Percentiles rank a stretch among this genome's conserved stretches.
These are phyloP conservation scores for Eucalyptus globulus DNA, from an alignment of 345 rosid genomes.

Conservation along the genomic window DNA sequence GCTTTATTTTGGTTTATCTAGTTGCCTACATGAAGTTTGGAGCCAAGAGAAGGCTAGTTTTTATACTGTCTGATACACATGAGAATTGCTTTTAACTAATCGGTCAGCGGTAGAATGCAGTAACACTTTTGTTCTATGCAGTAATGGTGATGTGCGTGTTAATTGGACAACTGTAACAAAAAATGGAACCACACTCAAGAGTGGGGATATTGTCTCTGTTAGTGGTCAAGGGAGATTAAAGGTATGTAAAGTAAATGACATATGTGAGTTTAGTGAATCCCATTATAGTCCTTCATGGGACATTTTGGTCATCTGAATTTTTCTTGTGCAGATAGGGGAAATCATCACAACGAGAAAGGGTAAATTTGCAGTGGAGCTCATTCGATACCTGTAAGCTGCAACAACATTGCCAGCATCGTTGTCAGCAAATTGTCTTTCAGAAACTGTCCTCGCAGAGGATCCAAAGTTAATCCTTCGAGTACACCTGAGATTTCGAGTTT, in stretches of 20 bases:
- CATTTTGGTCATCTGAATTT: not conserved
- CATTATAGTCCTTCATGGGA: not conserved
- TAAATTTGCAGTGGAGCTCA: conserved; percentile 68
- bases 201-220: conserved; percentile 78
- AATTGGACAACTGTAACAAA: conserved; percentile 73
- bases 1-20: not conserved
- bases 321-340: conserved; percentile 52
- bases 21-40: not conserved
- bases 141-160: conserved; percentile 72
- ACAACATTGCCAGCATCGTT: not conserved
- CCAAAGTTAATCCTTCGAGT: not conserved
- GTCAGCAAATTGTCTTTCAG: not conserved
- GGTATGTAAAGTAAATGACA: conserved; percentile 14
- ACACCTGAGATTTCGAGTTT: not conserved
- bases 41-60: not conserved
- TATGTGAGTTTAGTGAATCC: not conserved
- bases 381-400: conserved; percentile 34
- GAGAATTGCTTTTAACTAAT: not conserved
- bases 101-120: not conserved
- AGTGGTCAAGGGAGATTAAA: conserved; percentile 86
- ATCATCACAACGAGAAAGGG: conserved; percentile 72
- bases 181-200: conserved; percentile 58
- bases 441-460: not conserved
- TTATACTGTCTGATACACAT: not conserved
- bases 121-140: not conserved